phyloP scores from a whole-genome alignment of 164 flowering plant species.

The Macadamia tetraphylla region DNA sequence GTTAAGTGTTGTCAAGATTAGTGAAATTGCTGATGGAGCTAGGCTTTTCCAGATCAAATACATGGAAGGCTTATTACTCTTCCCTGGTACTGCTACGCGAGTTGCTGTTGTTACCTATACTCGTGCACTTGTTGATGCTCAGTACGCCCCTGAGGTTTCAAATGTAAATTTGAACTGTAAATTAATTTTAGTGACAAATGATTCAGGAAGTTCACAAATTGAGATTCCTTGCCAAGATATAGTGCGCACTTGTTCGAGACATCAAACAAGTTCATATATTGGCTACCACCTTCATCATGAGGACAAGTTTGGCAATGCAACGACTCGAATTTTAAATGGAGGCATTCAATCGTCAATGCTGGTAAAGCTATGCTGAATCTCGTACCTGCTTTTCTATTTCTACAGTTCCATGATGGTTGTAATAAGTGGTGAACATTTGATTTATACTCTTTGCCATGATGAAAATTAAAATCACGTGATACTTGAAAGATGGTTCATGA shows the following conservation, averaged over 20 bases:
- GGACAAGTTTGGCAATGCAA: constrained; percentile 16
- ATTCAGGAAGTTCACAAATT: constrained; percentile 43
- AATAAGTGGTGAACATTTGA: background rate
- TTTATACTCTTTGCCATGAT: background rate
- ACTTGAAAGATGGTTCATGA: background rate
- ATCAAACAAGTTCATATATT: constrained; percentile 22
- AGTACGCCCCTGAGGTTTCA: constrained; percentile 17
- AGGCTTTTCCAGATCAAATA: constrained; percentile 43
- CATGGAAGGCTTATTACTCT: constrained; percentile 56
- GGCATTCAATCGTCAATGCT: constrained; percentile 17
- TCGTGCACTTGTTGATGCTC: constrained; percentile 10
- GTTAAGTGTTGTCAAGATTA: constrained; percentile 43
- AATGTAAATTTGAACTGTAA: constrained; percentile 32
- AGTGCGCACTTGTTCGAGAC: constrained; percentile 25
- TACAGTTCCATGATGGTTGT: background rate
- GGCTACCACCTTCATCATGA: constrained; percentile 14
- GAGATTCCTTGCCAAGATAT: constrained; percentile 61
- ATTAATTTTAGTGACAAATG: constrained; percentile 53
- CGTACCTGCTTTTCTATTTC: background rate
- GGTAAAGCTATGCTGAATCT: constrained; percentile 28
- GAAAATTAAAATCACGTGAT: background rate
- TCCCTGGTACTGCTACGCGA: constrained; percentile 54
- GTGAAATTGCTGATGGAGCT: constrained; percentile 33
- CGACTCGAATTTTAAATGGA: constrained; percentile 22
- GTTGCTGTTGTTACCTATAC: constrained; percentile 42